phyloP scores from a whole-genome alignment of 2,329 filamentous ascomycete genomes.

The Sordariomycetes sp. region DNA sequence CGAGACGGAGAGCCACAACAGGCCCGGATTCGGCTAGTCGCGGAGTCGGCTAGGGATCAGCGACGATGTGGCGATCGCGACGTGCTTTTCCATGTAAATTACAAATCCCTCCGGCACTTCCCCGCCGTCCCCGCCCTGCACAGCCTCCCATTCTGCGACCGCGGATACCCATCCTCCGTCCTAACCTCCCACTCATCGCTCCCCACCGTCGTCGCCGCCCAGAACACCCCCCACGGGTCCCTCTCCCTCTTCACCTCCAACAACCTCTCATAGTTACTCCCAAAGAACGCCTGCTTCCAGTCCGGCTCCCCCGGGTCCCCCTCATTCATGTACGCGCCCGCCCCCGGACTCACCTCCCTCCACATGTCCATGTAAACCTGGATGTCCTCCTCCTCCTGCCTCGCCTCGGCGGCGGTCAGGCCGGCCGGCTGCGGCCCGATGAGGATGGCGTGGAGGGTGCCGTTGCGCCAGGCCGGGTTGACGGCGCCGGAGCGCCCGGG shows the following conservation, averaged over 20 bases:
- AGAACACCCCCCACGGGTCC: constrained; percentile 34
- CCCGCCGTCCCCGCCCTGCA: constrained; percentile 12
- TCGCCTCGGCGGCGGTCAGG: constrained; percentile 9
- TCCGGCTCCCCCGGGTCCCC: constrained; percentile 34
- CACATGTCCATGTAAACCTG: constrained; percentile 15
- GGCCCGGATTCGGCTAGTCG: too few relatives aligned
- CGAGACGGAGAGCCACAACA: too few relatives aligned
- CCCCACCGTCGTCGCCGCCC: constrained; percentile 35
- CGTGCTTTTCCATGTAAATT: too few relatives aligned
- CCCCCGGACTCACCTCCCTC: constrained; percentile 24
- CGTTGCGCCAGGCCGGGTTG: constrained; percentile 32
- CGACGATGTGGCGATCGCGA: too few relatives aligned
- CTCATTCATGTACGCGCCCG: constrained; percentile 40
- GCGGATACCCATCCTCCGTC: constrained; percentile 14
- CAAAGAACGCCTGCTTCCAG: constrained; percentile 35
- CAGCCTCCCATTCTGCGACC: constrained; percentile 23
- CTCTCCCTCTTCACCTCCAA: constrained; percentile 33
- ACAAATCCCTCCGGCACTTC: too few relatives aligned
- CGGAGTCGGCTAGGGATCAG: too few relatives aligned
- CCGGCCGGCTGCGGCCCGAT: constrained; percentile 10
- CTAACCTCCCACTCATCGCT: constrained; percentile 35
- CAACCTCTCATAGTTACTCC: constrained; percentile 29
- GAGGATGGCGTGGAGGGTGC: constrained; percentile 19
- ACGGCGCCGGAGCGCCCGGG: constrained; percentile 19
- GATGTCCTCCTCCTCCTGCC: constrained; percentile 12